These are phyloP conservation scores for Trichoderma gamsii DNA, from an alignment of 495 filamentous ascomycete genomes.

Conservation along the genomic window DNA sequence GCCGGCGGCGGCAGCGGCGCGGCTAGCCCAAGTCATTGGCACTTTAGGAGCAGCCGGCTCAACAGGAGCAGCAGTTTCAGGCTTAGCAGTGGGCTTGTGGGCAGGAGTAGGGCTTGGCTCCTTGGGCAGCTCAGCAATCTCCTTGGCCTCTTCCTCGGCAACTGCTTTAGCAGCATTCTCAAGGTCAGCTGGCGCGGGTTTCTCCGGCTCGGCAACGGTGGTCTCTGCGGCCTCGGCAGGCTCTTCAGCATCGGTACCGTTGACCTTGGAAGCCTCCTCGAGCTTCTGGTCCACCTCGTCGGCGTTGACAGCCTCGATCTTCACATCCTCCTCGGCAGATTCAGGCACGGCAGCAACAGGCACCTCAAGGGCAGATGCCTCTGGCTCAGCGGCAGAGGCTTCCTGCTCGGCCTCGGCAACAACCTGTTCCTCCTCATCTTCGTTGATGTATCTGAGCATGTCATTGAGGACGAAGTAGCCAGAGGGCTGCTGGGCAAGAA, in stretches of 20 bases:
- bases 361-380: conserved; percentile 36
- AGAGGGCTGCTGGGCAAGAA: conserved; percentile 90
- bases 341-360: conserved; percentile 42
- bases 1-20: conserved; percentile 48
- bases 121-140: conserved; percentile 52
- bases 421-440: conserved; percentile 60
- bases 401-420: conserved; percentile 29
- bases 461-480: conserved; percentile 98
- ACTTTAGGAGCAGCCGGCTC: conserved; percentile 40
- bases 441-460: conserved; percentile 87
- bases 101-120: conserved; percentile 54
- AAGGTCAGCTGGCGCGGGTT: conserved; percentile 40
- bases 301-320: conserved; percentile 45
- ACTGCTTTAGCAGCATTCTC: conserved; percentile 23
- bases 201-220: conserved; percentile 21
- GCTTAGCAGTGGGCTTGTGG: conserved; percentile 37
- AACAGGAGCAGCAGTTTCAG: conserved; percentile 29
- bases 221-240: conserved; percentile 21
- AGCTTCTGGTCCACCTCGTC: conserved; percentile 44
- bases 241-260: conserved; percentile 33
- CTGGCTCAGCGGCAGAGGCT: conserved; percentile 37
- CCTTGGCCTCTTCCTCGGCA: conserved; percentile 35
- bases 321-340: conserved; percentile 32
- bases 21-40: conserved; percentile 88
- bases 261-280: conserved; percentile 41